Evolutionary conservation across 2,329 filamentous ascomycete genomes (phyloP).

Genomic region (Xylariaceae sp.): DNA sequence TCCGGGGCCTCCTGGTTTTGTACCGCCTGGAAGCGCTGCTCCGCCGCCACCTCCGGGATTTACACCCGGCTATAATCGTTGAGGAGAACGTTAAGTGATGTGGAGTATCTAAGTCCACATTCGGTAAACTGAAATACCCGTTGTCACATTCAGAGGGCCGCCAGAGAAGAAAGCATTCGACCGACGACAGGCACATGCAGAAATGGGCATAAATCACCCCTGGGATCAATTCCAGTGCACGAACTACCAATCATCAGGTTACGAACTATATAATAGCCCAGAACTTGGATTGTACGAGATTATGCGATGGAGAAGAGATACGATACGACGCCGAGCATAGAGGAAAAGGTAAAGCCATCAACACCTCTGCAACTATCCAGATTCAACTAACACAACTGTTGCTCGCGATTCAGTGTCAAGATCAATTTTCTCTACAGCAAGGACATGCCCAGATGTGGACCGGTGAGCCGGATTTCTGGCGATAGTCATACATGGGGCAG

Average conservation of each 20-base stretch:
- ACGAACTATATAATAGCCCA: too few species aligned
- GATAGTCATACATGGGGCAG: too few species aligned
- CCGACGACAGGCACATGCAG: too few species aligned
- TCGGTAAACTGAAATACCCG: too few species aligned
- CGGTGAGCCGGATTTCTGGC: too few species aligned
- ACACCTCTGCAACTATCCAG: constrained; percentile 3
- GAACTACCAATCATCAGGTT: too few species aligned
- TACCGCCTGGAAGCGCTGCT: constrained; percentile 25
- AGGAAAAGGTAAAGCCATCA: constrained; percentile 12
- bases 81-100: constrained; percentile 6
- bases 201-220: too few species aligned
- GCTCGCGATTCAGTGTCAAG: constrained; percentile 7
- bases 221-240: too few species aligned
- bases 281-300: too few species aligned
- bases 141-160: too few species aligned
- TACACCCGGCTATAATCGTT: constrained; percentile 25
- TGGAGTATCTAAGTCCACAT: background rate
- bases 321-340: constrained; percentile 2
- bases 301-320: background rate
- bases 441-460: background rate
- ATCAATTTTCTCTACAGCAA: background rate
- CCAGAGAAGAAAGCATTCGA: too few species aligned
- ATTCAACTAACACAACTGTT: constrained; percentile 12
- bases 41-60: constrained; percentile 29
- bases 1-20: constrained; percentile 43